Evolutionary conservation across 495 filamentous ascomycete species (phyloP).

Genomic region (Penicillium subrubescens): DNA sequence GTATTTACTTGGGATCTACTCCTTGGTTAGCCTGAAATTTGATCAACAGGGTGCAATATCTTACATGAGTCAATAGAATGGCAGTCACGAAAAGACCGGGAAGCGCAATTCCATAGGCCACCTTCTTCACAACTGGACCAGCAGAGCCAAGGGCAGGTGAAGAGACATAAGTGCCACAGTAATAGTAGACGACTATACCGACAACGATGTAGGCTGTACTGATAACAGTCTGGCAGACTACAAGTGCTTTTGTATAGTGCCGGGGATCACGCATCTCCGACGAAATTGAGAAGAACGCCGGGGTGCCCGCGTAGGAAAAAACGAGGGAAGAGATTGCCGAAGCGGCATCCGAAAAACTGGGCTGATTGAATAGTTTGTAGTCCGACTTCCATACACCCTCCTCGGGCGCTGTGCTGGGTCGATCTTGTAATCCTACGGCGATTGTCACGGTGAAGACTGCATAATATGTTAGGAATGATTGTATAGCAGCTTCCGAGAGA

Average conservation of each 20-base stretch:
- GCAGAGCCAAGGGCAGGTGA: constrained; percentile 72
- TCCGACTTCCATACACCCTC: constrained; percentile 33
- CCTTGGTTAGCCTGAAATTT: neutral
- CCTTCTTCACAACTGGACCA: constrained; percentile 58
- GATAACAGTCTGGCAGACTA: constrained; percentile 41
- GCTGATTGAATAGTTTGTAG: constrained; percentile 30
- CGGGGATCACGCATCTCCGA: constrained; percentile 70
- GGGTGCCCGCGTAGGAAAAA: constrained; percentile 64
- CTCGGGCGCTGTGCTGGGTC: constrained; percentile 35
- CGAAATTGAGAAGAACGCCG: constrained; percentile 69
- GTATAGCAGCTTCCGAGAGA: neutral
- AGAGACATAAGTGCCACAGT: constrained; percentile 63
- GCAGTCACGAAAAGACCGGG: constrained; percentile 50
- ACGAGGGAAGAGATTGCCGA: constrained; percentile 67
- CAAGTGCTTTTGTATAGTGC: constrained; percentile 61
- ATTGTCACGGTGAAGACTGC: constrained; percentile 70
- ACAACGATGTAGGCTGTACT: constrained; percentile 66
- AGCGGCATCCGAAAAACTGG: constrained; percentile 42
- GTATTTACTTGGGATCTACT: constrained; percentile 42
- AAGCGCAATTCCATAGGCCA: constrained; percentile 72
- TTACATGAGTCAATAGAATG: constrained; percentile 33
- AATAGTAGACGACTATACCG: constrained; percentile 68
- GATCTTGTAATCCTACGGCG: constrained; percentile 57
- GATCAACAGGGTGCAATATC: constrained; percentile 24
- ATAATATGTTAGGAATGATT: constrained; percentile 26